Conservation (phyloP, 2,329 filamentous ascomycete genomes). For the Trichophyton verrucosum region DNA sequence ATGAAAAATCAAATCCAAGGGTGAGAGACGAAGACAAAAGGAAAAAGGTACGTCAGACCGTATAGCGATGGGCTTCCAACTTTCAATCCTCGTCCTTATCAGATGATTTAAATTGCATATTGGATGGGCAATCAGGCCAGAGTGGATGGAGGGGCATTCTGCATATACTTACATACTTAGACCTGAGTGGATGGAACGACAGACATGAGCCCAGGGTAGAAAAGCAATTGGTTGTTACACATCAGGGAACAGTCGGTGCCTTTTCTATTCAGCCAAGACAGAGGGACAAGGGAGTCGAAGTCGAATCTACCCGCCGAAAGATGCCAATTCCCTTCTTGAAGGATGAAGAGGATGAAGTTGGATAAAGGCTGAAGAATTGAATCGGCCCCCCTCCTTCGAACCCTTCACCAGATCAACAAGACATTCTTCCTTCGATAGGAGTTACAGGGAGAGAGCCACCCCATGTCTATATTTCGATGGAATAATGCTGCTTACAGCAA, state of each 20-base stretch:
- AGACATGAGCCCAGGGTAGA: background rate
- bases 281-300: background rate
- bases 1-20: background rate
- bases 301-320: background rate
- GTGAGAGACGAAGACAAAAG: background rate
- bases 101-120: background rate
- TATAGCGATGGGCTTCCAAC: background rate
- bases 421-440: background rate
- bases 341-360: background rate
- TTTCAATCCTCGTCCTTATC: background rate
- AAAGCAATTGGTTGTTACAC: background rate
- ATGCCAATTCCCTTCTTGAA: background rate
- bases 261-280: background rate
- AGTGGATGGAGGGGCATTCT: background rate
- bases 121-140: background rate
- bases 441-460: background rate
- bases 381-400: no score
- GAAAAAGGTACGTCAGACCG: constrained; percentile 1
- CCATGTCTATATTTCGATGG: background rate
- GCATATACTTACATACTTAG: background rate
- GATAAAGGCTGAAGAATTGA: background rate
- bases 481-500: background rate
- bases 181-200: background rate
- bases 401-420: background rate
- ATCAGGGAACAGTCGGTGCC: background rate